Evolutionary conservation across 2,329 filamentous ascomycete species (phyloP).

Genomic region (Trichoderma hamatum): DNA sequence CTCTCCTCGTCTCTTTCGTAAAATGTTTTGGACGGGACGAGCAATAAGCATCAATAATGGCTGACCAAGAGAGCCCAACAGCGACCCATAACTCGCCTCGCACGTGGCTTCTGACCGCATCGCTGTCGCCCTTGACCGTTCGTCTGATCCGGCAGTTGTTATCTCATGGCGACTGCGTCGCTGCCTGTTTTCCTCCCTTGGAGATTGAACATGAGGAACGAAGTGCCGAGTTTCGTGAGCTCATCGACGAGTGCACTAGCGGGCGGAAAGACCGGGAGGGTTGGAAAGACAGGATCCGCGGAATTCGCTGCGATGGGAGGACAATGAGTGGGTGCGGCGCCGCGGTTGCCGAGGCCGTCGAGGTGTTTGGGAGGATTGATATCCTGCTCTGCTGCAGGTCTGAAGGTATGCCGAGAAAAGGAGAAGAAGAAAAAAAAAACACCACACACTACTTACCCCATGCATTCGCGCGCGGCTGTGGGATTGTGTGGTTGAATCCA

Average conservation of each 20-base stretch:
- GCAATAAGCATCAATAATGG: conserved; percentile 32
- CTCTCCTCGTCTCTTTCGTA: conserved; percentile 13
- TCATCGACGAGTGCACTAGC: conserved; percentile 71
- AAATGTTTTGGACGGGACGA: conserved; percentile 23
- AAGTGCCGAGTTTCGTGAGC: conserved; percentile 76
- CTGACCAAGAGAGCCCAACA: conserved; percentile 42
- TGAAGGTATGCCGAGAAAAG: conserved; percentile 61
- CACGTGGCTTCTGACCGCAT: conserved; percentile 90
- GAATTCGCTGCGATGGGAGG: conserved; percentile 65
- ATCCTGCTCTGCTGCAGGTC: conserved; percentile 88
- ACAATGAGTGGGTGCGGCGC: conserved; percentile 75
- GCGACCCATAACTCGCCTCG: conserved; percentile 74
- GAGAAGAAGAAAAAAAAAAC: neutral
- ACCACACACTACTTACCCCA: neutral
- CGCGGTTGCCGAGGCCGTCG: conserved; percentile 82
- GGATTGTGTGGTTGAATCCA: neutral
- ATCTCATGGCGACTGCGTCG: conserved; percentile 88
- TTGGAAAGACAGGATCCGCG: conserved; percentile 77
- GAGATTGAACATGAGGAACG: conserved; percentile 78
- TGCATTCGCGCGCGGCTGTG: neutral
- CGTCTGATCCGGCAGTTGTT: conserved; percentile 80
- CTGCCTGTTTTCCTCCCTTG: conserved; percentile 76
- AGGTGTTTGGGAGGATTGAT: conserved; percentile 83
- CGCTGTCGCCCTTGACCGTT: conserved; percentile 81
- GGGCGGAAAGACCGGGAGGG: conserved; percentile 67